These are phyloP conservation scores for Wickerhamiella azymoides DNA, from an alignment of 805 yeast genomes.

Conservation along the genomic window DNA sequence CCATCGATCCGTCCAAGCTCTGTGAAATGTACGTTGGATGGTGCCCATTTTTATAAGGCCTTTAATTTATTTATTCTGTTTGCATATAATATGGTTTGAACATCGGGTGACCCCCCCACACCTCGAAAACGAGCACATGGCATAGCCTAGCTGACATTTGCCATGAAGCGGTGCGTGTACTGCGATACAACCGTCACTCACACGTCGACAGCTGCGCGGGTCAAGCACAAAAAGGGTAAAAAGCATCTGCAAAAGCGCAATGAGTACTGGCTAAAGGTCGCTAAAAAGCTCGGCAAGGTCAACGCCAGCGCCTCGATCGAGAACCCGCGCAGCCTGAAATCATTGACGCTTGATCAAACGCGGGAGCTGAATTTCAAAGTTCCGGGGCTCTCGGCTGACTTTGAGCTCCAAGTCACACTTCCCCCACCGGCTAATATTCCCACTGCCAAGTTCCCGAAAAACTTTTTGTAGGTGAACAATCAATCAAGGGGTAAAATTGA, in stretches of 20 bases:
- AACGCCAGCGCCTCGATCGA: neutral
- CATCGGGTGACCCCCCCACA: too few relatives aligned
- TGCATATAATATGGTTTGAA: neutral
- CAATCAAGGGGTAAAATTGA: too few relatives aligned
- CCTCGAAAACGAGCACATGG: too few relatives aligned
- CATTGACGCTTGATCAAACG: constrained; percentile 12
- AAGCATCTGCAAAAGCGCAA: constrained; percentile 13
- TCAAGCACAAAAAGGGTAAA: constrained; percentile 16
- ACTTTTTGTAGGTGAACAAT: neutral
- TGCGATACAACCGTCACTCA: constrained; percentile 15
- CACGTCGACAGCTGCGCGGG: constrained; percentile 15
- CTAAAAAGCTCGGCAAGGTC: constrained; percentile 7
- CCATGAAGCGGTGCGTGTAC: constrained; percentile 13
- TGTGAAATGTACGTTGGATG: constrained; percentile 91
- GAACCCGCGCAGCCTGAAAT: neutral
- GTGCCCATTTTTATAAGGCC: constrained; percentile 49
- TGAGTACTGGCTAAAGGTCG: constrained; percentile 17
- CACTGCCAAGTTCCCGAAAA: constrained; percentile 4
- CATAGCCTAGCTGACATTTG: neutral
- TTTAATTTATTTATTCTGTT: neutral
- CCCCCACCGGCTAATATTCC: constrained; percentile 12
- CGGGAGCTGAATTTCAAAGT: constrained; percentile 9
- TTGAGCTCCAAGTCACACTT: constrained; percentile 8
- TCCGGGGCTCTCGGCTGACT: constrained; percentile 14
- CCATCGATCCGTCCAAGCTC: constrained; percentile 55